Conservation (phyloP, 495 filamentous ascomycete species). For the Astrothelium subdiscretum region DNA sequence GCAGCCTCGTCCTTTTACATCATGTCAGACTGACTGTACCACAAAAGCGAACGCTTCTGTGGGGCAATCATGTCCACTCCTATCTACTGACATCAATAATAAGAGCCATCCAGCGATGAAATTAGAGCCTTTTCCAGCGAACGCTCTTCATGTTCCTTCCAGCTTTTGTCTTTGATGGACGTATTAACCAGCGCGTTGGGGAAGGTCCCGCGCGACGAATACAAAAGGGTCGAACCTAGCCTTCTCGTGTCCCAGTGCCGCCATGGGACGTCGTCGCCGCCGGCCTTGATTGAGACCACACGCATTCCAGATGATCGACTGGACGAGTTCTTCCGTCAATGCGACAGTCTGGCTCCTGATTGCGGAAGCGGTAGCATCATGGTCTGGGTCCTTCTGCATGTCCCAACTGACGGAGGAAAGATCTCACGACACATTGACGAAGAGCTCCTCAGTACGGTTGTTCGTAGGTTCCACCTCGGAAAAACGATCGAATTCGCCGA, state of each 20-base stretch:
- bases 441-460: neutral
- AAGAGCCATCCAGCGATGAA: no score
- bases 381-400: neutral
- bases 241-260: neutral
- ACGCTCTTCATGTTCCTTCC: neutral
- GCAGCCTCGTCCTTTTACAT: no score
- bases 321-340: neutral
- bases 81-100: no score
- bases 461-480: neutral
- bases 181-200: neutral
- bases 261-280: neutral
- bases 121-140: no score
- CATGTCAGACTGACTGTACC: no score
- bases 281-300: neutral
- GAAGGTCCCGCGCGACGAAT: neutral
- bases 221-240: neutral
- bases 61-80: no score
- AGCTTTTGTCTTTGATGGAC: neutral
- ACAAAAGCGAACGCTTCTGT: no score
- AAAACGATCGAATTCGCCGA: neutral
- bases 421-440: neutral
- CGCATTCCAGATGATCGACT: neutral
- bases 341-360: neutral
- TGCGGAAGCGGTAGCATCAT: neutral
- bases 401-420: neutral